phyloP scores from a whole-genome alignment of 176 grass and related monocot genomes.

The Ensete glaucum region DNA sequence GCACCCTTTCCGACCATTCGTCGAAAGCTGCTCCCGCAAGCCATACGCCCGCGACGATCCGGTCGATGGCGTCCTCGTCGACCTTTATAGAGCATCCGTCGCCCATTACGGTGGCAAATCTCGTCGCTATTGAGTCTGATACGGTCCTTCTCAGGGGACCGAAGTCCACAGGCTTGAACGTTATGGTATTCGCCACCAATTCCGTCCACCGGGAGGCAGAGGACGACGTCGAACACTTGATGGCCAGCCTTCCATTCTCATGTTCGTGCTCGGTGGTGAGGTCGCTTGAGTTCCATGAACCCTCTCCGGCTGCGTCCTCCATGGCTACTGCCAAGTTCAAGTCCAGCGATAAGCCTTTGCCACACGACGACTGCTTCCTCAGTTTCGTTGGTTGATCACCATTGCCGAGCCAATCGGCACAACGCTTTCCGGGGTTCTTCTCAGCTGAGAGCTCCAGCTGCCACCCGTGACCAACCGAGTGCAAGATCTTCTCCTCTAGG shows the following conservation, averaged over 20 bases:
- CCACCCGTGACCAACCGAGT: slow-evolving; percentile 22
- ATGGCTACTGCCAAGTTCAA: slow-evolving; percentile 44
- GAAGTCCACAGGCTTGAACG: slow-evolving; percentile 53
- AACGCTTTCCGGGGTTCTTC: slow-evolving; percentile 23
- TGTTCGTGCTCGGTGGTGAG: slow-evolving; percentile 62
- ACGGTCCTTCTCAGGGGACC: slow-evolving; percentile 36
- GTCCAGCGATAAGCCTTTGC: slow-evolving; percentile 36
- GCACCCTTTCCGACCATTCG: slow-evolving; percentile 21
- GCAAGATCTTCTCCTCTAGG: not conserved
- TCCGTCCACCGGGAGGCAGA: slow-evolving; percentile 23
- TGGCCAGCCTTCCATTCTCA: slow-evolving; percentile 20
- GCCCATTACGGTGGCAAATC: slow-evolving; percentile 20
- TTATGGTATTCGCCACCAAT: slow-evolving; percentile 26
- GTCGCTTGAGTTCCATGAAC: slow-evolving; percentile 56
- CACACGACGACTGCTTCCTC: slow-evolving; percentile 12
- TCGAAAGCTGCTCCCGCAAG: slow-evolving; percentile 4
- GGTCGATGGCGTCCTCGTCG: slow-evolving; percentile 28
- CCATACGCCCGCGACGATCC: slow-evolving; percentile 29
- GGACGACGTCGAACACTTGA: slow-evolving; percentile 11
- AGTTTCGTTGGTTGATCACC: slow-evolving; percentile 25
- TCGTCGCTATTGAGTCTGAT: slow-evolving; percentile 34
- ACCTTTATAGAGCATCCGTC: slow-evolving; percentile 22
- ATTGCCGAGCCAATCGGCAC: slow-evolving; percentile 13
- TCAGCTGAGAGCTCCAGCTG: slow-evolving; percentile 33
- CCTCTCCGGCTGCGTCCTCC: slow-evolving; percentile 38